These are phyloP conservation scores for Guyanaporus albipodus DNA, from an alignment of 768 basidiomycete genomes.

Conservation along the genomic window DNA sequence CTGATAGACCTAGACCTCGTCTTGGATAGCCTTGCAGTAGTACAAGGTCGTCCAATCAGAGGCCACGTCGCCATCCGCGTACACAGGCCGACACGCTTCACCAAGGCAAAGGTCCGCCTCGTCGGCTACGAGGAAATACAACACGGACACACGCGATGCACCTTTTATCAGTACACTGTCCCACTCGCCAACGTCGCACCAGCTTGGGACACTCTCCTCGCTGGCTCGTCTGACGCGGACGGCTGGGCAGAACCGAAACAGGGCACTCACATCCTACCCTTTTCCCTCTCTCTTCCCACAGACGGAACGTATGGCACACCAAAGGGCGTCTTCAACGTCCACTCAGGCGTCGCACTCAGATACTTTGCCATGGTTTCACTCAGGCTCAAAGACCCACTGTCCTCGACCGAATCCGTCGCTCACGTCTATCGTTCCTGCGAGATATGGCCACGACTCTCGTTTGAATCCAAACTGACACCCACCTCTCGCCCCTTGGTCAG, in stretches of 20 bases:
- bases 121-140: constrained; percentile 80
- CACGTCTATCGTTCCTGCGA: constrained; percentile 87
- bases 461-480: constrained; percentile 55
- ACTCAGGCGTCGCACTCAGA: constrained; percentile 59
- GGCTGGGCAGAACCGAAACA: constrained; percentile 60
- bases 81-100: constrained; percentile 56
- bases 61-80: constrained; percentile 70
- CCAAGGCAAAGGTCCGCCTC: constrained; percentile 73
- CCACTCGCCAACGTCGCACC: constrained; percentile 49
- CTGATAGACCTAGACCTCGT: constrained; percentile 76
- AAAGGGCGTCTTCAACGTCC: constrained; percentile 54
- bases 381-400: constrained; percentile 65
- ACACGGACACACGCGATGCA: constrained; percentile 55
- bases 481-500: constrained; percentile 57
- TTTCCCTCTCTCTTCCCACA: constrained; percentile 63
- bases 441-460: constrained; percentile 73
- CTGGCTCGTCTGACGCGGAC: constrained; percentile 48
- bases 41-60: constrained; percentile 73
- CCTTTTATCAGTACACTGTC: constrained; percentile 76
- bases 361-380: constrained; percentile 82
- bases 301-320: constrained; percentile 48
- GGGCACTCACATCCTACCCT: constrained; percentile 69
- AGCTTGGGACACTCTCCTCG: constrained; percentile 40
- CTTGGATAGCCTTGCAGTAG: constrained; percentile 69
- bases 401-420: constrained; percentile 65